These are phyloP conservation scores for Barbatosphaeria neglecta DNA, from an alignment of 495 filamentous ascomycete species.

Conservation along the genomic window DNA sequence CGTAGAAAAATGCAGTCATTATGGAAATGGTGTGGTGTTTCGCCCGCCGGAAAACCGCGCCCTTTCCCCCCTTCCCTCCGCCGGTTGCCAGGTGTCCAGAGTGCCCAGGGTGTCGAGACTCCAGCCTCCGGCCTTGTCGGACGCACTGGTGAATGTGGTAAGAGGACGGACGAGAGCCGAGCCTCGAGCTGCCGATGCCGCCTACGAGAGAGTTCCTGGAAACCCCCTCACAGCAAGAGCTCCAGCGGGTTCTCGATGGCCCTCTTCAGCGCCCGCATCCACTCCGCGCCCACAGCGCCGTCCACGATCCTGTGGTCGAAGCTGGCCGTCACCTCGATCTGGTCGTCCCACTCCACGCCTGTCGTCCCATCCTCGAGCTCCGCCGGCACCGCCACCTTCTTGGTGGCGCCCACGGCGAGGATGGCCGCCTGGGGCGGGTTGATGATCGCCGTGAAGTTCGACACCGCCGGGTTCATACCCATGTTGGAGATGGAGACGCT, in stretches of 20 bases:
- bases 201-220: too few species aligned
- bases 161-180: too few species aligned
- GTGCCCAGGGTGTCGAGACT: too few species aligned
- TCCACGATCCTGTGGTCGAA: constrained; percentile 93
- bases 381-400: constrained; percentile 84
- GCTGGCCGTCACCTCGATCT: constrained; percentile 85
- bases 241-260: constrained; percentile 93
- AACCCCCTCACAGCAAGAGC: constrained; percentile 59
- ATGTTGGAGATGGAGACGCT: constrained; percentile 99
- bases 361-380: constrained; percentile 72
- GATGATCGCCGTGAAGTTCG: constrained; percentile 98
- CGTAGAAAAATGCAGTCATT: background rate
- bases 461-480: constrained; percentile 97
- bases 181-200: too few species aligned
- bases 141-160: too few species aligned
- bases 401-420: constrained; percentile 84
- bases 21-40: background rate
- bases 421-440: constrained; percentile 97
- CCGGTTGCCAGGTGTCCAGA: background rate
- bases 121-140: too few species aligned
- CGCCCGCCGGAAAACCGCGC: background rate
- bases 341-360: constrained; percentile 84
- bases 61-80: background rate
- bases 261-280: constrained; percentile 95
- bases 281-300: constrained; percentile 93